Conservation (phyloP, 345 rosid genomes). For the Salix arbutifolia region DNA sequence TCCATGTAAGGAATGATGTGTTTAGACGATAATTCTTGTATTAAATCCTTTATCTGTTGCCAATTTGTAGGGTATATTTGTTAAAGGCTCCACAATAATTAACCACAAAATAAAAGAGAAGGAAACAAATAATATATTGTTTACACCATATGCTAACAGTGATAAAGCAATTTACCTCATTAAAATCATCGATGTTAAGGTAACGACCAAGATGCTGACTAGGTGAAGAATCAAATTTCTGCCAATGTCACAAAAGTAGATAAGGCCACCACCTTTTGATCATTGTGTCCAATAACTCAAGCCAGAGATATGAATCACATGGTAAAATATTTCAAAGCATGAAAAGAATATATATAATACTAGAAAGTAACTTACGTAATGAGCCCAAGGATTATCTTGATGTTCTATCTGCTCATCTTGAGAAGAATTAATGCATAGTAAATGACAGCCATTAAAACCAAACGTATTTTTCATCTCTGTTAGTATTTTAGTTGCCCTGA, state of each 20-base stretch:
- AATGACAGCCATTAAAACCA: constrained; percentile 67
- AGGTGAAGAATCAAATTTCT: constrained; percentile 58
- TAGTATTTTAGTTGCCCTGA: constrained; percentile 74
- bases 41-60: constrained; percentile 71
- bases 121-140: neutral
- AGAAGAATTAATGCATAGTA: constrained; percentile 91
- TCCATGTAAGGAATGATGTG: constrained; percentile 94
- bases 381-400: constrained; percentile 66
- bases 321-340: neutral
- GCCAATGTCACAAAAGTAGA: constrained; percentile 30
- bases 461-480: constrained; percentile 85
- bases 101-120: neutral
- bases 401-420: constrained; percentile 57
- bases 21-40: constrained; percentile 89
- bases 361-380: constrained; percentile 47
- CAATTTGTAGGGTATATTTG: constrained; percentile 16
- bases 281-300: constrained; percentile 9
- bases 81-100: neutral
- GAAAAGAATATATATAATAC: neutral
- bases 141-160: constrained; percentile 2
- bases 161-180: constrained; percentile 46
- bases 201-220: constrained; percentile 58
- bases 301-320: constrained; percentile 8
- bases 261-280: constrained; percentile 16
- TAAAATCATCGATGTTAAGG: constrained; percentile 67